Evolutionary conservation across 108 stramenopile species (phyloP).

Genomic region (Nitzschia sp.): DNA sequence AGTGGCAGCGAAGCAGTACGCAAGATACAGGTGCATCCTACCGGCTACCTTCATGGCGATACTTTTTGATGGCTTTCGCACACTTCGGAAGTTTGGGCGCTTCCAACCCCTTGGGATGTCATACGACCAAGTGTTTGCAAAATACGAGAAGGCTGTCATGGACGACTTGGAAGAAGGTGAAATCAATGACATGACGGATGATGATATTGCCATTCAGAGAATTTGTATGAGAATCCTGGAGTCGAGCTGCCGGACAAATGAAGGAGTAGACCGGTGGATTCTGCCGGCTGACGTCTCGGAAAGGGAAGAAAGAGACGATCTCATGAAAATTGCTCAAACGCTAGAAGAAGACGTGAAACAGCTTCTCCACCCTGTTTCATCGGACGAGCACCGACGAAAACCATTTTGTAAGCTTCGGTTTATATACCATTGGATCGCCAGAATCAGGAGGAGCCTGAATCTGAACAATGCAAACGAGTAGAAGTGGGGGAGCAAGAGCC

Average conservation of each 20-base stretch:
- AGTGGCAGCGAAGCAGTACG: constrained; percentile 92
- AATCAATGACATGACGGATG: constrained; percentile 59
- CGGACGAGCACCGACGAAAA: background rate
- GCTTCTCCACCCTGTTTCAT: constrained; percentile 32
- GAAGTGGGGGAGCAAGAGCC: no score
- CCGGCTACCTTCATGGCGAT: constrained; percentile 81
- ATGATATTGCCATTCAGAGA: constrained; percentile 65
- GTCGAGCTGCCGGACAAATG: constrained; percentile 86
- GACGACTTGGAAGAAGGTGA: constrained; percentile 42
- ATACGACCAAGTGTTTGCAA: constrained; percentile 94
- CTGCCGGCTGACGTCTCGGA: constrained; percentile 13
- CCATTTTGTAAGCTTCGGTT: background rate
- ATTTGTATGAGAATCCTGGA: constrained; percentile 92
- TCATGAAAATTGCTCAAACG: constrained; percentile 30
- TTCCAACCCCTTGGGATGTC: constrained; percentile 86
- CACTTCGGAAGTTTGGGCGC: constrained; percentile 75
- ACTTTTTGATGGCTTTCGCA: constrained; percentile 90
- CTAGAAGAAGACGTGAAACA: constrained; percentile 53
- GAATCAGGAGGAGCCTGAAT: no score
- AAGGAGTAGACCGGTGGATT: constrained; percentile 71
- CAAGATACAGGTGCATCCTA: constrained; percentile 82
- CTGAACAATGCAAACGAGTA: no score
- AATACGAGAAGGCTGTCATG: constrained; percentile 75
- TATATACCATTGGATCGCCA: background rate
- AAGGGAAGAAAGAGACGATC: constrained; percentile 9